Conservation (phyloP, 1,284 basidiomycete species). For the Moniliella sp. region DNA sequence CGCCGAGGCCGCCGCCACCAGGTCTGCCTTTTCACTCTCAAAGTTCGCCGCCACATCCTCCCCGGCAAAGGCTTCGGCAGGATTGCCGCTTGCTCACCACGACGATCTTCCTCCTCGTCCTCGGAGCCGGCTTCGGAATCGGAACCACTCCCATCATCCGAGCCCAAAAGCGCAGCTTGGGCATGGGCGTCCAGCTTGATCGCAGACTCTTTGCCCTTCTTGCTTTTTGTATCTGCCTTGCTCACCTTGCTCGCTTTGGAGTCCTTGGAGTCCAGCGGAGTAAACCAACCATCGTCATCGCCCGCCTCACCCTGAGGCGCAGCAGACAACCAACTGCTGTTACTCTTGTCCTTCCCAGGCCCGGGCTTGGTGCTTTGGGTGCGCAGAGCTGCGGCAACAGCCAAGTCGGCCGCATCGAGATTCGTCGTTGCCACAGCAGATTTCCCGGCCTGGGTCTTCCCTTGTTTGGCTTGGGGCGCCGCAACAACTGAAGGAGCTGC, state of each 20-base stretch:
- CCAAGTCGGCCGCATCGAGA: not conserved
- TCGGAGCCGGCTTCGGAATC: not conserved
- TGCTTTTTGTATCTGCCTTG: conserved; percentile 6
- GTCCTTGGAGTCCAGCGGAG: conserved; percentile 10
- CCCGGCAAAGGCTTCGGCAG: conserved; percentile 86
- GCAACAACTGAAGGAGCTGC: not conserved
- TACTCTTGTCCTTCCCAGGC: not conserved
- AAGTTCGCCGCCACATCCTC: conserved; percentile 85
- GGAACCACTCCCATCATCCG: conserved; percentile 6
- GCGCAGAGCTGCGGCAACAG: not conserved
- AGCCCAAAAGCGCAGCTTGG: conserved; percentile 1
- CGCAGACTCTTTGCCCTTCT: conserved; percentile 8
- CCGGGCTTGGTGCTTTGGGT: not conserved
- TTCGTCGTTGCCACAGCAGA: too few relatives aligned
- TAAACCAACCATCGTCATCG: not conserved
- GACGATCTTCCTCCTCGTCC: too few relatives aligned
- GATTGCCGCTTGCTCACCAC: conserved; percentile 33
- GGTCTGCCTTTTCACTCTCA: conserved; percentile 54
- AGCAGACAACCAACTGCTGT: not conserved
- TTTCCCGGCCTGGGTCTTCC: not conserved
- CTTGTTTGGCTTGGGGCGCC: not conserved
- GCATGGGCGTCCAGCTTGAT: conserved; percentile 8
- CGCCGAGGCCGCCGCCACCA: conserved; percentile 52
- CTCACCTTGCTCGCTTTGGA: conserved; percentile 4
- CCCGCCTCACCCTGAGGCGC: not conserved